Evolutionary conservation across 345 rosid species (phyloP).

Genomic region (Cochlearia excelsa): DNA sequence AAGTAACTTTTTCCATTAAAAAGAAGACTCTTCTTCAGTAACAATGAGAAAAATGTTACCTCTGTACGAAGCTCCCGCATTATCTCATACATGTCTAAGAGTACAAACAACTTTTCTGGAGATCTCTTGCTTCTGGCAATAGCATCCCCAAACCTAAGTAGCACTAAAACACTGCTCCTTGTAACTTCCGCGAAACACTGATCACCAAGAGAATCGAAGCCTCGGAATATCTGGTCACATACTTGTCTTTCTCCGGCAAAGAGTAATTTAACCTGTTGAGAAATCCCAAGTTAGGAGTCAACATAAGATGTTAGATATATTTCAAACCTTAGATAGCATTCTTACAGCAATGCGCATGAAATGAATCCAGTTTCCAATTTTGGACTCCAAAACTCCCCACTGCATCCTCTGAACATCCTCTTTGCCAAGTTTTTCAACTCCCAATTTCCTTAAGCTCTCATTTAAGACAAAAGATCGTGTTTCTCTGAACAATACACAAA

Average conservation of each 20-base stretch:
- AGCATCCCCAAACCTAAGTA: slow-evolving; percentile 99
- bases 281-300: slow-evolving; percentile 18
- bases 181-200: slow-evolving; percentile 92
- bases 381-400: slow-evolving; percentile 98
- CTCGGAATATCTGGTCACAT: slow-evolving; percentile 88
- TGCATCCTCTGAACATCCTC: slow-evolving; percentile 98
- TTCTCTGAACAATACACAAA: slow-evolving; percentile 51
- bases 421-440: slow-evolving; percentile 93
- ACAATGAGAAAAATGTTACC: slow-evolving; percentile 46
- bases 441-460: slow-evolving; percentile 84
- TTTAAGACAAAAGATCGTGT: slow-evolving; percentile 76
- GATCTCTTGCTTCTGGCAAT: slow-evolving; percentile 97
- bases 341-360: slow-evolving; percentile 98
- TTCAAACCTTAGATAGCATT: slow-evolving; percentile 11
- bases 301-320: slow-evolving; percentile 1
- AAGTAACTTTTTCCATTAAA: slow-evolving; percentile 4
- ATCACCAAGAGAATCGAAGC: slow-evolving; percentile 82
- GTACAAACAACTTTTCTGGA: slow-evolving; percentile 96
- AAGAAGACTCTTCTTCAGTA: slow-evolving; percentile 4
- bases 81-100: slow-evolving; percentile 96
- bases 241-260: slow-evolving; percentile 92
- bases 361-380: slow-evolving; percentile 98
- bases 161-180: slow-evolving; percentile 71
- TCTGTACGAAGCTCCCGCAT: slow-evolving; percentile 95
- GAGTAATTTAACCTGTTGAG: slow-evolving; percentile 79